Evolutionary conservation across 2,329 filamentous ascomycete genomes (phyloP).

Genomic region (Eutypa lata): DNA sequence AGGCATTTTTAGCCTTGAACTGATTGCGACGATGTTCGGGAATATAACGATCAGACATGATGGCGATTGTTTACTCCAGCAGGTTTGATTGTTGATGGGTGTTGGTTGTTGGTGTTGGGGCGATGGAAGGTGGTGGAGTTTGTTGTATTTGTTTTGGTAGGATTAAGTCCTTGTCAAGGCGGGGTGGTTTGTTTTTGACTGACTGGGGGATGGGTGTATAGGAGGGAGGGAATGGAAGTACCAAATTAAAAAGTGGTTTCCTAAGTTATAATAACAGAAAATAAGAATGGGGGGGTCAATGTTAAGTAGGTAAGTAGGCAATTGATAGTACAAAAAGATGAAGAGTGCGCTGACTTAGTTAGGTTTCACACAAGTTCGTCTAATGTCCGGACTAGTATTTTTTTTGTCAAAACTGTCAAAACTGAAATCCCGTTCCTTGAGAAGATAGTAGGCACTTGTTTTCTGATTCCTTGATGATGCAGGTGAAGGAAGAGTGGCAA

Average conservation of each 20-base stretch:
- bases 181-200: constrained; percentile 30
- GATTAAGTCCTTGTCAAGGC: constrained; percentile 14
- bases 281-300: too few species aligned
- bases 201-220: not conserved
- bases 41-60: constrained; percentile 98
- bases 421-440: too few species aligned
- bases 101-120: constrained; percentile 7
- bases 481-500: constrained; percentile 5
- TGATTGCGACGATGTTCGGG: constrained; percentile 98
- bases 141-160: constrained; percentile 1
- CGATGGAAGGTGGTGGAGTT: constrained; percentile 12
- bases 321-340: too few species aligned
- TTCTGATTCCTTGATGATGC: not conserved
- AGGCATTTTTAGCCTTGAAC: constrained; percentile 99
- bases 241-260: not conserved
- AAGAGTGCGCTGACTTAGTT: too few species aligned
- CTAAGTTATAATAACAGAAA: too few species aligned
- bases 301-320: too few species aligned
- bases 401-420: too few species aligned
- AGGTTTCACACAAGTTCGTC: too few species aligned
- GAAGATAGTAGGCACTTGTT: too few species aligned
- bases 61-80: constrained; percentile 33
- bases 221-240: not conserved
- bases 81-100: constrained; percentile 17
- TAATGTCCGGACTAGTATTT: too few species aligned